Conservation (phyloP, 345 rosid genomes). For the Triadica sebifera region DNA sequence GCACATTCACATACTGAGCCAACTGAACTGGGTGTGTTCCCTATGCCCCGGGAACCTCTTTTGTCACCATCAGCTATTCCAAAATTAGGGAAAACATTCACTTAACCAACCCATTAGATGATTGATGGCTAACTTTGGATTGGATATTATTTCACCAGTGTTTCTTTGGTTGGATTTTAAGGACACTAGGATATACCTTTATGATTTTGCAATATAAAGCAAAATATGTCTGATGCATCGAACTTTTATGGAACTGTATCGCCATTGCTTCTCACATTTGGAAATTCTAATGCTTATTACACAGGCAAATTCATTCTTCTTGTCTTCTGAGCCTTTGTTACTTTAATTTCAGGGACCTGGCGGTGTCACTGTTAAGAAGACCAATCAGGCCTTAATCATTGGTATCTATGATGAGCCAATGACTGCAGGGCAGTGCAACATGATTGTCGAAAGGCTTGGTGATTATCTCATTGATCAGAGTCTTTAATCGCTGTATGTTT, state of each 20-base stretch:
- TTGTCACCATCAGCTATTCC: no score
- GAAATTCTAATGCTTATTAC: background rate
- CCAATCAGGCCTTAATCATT: constrained; percentile 24
- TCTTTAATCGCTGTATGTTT: constrained; percentile 19
- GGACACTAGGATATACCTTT: background rate
- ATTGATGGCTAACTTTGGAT: no score
- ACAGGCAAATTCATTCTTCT: no score
- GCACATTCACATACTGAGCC: background rate
- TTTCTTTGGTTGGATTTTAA: background rate
- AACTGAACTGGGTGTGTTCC: no score
- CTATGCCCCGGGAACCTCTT: no score
- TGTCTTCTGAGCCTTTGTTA: background rate
- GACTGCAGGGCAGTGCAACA: constrained; percentile 32
- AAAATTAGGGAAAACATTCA: no score
- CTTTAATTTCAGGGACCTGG: constrained; percentile 28
- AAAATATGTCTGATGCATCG: background rate
- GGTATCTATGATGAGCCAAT: constrained; percentile 32
- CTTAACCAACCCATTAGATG: no score
- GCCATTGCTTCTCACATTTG: background rate
- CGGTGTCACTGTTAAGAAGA: constrained; percentile 31
- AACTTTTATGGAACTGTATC: background rate
- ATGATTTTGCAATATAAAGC: background rate
- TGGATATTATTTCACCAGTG: no score
- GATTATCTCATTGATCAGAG: constrained; percentile 43
- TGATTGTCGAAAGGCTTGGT: constrained; percentile 33